These are phyloP conservation scores for Hypsizygus marmoreus DNA, from an alignment of 768 basidiomycete species.

Conservation along the genomic window DNA sequence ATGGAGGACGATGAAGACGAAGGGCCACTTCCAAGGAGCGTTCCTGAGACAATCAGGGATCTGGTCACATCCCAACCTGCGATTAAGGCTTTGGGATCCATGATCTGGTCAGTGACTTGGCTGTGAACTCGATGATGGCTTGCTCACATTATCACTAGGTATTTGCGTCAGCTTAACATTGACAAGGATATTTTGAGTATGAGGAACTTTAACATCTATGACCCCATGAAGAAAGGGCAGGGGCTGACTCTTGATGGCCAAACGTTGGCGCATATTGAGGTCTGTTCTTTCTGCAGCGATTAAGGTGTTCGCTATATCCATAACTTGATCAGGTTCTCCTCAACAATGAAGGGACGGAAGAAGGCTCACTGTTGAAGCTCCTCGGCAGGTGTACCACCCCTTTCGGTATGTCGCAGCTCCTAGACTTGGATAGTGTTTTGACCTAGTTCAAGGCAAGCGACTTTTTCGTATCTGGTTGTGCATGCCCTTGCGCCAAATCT, in stretches of 20 bases:
- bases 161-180: conserved; percentile 90
- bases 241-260: conserved; percentile 91
- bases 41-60: conserved; percentile 74
- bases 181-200: conserved; percentile 94
- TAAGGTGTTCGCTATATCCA: not conserved
- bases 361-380: conserved; percentile 84
- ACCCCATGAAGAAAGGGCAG: conserved; percentile 90
- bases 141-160: conserved; percentile 42
- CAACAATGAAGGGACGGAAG: conserved; percentile 92
- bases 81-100: conserved; percentile 84
- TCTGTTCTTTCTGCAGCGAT: conserved; percentile 28
- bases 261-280: conserved; percentile 93
- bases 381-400: conserved; percentile 87
- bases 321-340: conserved; percentile 61
- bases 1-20: conserved; percentile 52
- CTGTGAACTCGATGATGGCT: conserved; percentile 22
- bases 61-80: conserved; percentile 68
- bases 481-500: conserved; percentile 79
- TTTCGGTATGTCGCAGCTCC: conserved; percentile 59
- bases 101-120: conserved; percentile 72
- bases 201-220: conserved; percentile 97
- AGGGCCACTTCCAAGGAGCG: conserved; percentile 38
- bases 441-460: conserved; percentile 72
- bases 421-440: not conserved
- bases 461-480: conserved; percentile 97